Evolutionary conservation across 2,329 filamentous ascomycete species (phyloP).

Genomic region (Chrysoporthe puriensis): DNA sequence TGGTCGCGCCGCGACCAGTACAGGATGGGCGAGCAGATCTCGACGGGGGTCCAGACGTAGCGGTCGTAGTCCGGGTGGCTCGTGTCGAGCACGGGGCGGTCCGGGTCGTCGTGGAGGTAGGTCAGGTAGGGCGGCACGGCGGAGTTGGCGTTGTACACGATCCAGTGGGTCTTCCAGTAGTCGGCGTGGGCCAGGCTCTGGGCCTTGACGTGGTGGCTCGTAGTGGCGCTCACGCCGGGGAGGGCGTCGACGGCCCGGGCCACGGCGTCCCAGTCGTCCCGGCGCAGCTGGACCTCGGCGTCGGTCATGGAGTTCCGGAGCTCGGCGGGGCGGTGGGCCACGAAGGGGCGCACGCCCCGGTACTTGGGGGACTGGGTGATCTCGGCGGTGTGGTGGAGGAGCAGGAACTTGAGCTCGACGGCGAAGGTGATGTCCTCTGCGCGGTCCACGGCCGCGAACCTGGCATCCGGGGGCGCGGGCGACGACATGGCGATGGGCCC

Average conservation of each 20-base stretch:
- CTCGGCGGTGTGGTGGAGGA: slow-evolving; percentile 1
- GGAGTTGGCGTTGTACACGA: slow-evolving; percentile 47
- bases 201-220: slow-evolving; percentile 34
- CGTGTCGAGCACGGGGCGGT: slow-evolving; percentile 15
- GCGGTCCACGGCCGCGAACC: slow-evolving; percentile 1
- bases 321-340: slow-evolving; percentile 22
- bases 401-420: slow-evolving; percentile 27
- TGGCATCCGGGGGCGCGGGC: background rate
- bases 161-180: slow-evolving; percentile 44
- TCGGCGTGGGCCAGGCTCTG: slow-evolving; percentile 35
- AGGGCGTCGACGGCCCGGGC: slow-evolving; percentile 16
- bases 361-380: background rate
- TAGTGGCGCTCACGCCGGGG: slow-evolving; percentile 35
- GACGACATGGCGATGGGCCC: background rate
- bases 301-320: slow-evolving; percentile 25
- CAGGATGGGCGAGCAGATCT: slow-evolving; percentile 44
- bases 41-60: slow-evolving; percentile 41
- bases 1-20: slow-evolving; percentile 31
- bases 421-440: slow-evolving; percentile 26
- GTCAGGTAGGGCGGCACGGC: slow-evolving; percentile 36
- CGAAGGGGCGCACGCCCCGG: slow-evolving; percentile 18
- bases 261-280: slow-evolving; percentile 20
- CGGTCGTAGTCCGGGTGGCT: slow-evolving; percentile 28
- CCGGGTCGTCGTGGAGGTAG: slow-evolving; percentile 31
- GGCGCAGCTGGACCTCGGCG: slow-evolving; percentile 19